Evolutionary conservation across 225 moss, liverwort and hornwort genomes (phyloP).

Genomic region (Antitrichia curtipendula): DNA sequence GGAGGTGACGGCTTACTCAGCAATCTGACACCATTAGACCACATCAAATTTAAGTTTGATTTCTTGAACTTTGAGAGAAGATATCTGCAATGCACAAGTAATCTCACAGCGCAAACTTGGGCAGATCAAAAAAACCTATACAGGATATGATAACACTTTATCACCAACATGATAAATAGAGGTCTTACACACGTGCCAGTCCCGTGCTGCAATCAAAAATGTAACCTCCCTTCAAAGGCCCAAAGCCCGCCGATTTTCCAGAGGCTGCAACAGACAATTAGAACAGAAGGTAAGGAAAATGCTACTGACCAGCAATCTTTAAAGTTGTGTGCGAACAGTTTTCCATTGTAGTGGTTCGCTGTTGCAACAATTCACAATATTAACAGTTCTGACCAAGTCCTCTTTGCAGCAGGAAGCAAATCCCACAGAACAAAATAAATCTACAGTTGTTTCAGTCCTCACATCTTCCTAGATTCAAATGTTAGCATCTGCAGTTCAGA

Average conservation of each 20-base stretch:
- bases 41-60: neutral
- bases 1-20: conserved; percentile 58
- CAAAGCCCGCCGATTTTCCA: conserved; percentile 75
- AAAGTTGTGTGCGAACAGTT: neutral
- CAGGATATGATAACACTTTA: neutral
- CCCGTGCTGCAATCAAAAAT: conserved; percentile 84
- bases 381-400: neutral
- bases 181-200: conserved; percentile 62
- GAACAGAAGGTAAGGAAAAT: neutral
- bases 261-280: conserved; percentile 33
- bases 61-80: neutral
- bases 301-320: neutral
- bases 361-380: neutral
- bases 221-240: conserved; percentile 82
- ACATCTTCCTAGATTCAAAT: neutral
- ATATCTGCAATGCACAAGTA: neutral
- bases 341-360: neutral
- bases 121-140: neutral
- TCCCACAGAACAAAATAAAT: neutral
- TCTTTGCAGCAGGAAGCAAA: neutral
- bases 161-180: neutral
- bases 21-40: conserved; percentile 33
- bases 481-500: neutral
- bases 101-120: neutral
- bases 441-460: neutral